phyloP scores from a whole-genome alignment of 345 rosid species.

The Pistacia integerrima region DNA sequence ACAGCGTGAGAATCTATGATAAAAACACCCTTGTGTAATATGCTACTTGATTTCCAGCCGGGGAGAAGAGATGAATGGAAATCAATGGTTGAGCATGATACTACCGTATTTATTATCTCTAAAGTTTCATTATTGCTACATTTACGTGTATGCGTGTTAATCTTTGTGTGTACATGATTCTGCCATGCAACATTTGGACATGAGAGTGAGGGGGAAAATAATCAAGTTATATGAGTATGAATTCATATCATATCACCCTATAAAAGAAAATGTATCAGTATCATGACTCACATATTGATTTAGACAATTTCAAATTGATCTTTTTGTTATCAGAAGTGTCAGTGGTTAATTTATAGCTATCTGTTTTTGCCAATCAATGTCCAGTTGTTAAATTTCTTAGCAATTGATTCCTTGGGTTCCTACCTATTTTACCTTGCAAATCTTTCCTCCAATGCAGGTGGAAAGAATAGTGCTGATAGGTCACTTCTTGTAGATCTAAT shows the following conservation, averaged over 20 bases:
- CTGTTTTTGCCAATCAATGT: background rate
- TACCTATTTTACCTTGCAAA: conserved; percentile 13
- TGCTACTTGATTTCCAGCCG: background rate
- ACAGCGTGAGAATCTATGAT: no score
- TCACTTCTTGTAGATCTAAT: conserved; percentile 71
- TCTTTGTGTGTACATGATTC: background rate
- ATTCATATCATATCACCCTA: background rate
- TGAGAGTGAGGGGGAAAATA: background rate
- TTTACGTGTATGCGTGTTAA: background rate
- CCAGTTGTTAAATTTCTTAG: background rate
- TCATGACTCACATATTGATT: background rate
- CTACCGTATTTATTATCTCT: background rate
- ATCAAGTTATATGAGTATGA: background rate
- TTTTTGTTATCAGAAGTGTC: background rate
- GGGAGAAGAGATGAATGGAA: background rate
- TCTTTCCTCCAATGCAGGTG: conserved; percentile 45
- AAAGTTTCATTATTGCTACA: background rate
- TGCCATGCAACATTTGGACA: background rate
- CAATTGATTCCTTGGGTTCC: background rate
- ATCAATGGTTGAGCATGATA: background rate
- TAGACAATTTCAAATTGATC: background rate
- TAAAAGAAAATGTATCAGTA: background rate
- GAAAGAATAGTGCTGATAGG: conserved; percentile 83
- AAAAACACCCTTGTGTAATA: background rate
- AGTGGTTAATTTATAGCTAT: background rate